A percentile compares a stretch with the other conserved stretches of the same genome.
These are phyloP conservation scores for Draba incana DNA, from an alignment of 345 rosid genomes.

Conservation along the genomic window DNA sequence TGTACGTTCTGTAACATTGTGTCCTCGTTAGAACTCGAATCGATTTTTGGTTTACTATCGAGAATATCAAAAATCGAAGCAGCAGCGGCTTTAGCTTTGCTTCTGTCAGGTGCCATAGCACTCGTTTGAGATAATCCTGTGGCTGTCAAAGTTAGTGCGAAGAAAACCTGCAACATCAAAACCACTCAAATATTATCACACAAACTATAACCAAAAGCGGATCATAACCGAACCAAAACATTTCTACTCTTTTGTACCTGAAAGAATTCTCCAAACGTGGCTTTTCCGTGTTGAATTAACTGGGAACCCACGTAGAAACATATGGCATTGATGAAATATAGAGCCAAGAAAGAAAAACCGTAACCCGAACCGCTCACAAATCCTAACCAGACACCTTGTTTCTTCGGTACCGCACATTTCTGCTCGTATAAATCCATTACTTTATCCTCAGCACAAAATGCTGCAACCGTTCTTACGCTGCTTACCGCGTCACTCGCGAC, in stretches of 20 bases:
- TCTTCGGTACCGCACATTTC: conserved; percentile 44
- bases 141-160: conserved; percentile 69
- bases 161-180: conserved; percentile 49
- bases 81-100: conserved; percentile 68
- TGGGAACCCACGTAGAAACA: conserved; percentile 24
- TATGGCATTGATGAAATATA: conserved; percentile 36
- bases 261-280: conserved; percentile 62
- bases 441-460: conserved; percentile 48
- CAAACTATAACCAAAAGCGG: neutral
- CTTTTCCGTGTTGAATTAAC: conserved; percentile 53
- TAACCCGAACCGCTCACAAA: conserved; percentile 45
- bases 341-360: conserved; percentile 43
- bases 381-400: conserved; percentile 41
- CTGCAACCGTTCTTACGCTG: conserved; percentile 48
- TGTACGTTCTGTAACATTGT: conserved; percentile 42
- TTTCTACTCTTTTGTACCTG: conserved; percentile 11
- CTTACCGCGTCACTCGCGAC: conserved; percentile 50
- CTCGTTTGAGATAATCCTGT: conserved; percentile 64
- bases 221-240: conserved; percentile 36
- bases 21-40: conserved; percentile 62
- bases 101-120: conserved; percentile 60
- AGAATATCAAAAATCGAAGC: conserved; percentile 70
- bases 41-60: conserved; percentile 62
- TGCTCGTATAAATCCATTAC: conserved; percentile 44
- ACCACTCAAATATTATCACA: neutral